A percentile compares a stretch with the other conserved stretches of the same genome.
These are phyloP conservation scores for Scenedesmus sp. DNA, from an alignment of 163 green algal species.

Conservation along the genomic window DNA sequence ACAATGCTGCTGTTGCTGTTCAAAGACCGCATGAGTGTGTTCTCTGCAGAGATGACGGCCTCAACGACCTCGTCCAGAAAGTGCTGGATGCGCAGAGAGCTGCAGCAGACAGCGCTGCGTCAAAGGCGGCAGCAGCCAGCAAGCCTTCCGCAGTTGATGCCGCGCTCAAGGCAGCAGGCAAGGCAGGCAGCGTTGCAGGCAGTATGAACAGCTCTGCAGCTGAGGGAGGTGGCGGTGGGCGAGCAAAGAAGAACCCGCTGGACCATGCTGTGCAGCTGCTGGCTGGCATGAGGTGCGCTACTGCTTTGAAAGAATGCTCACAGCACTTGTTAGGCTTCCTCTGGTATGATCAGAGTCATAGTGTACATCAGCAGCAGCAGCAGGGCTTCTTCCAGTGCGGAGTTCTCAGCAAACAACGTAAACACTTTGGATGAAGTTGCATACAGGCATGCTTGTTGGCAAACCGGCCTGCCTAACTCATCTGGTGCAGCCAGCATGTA, in stretches of 20 bases:
- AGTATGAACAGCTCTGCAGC: background rate
- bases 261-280: conserved; percentile 47
- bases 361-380: no score
- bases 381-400: no score
- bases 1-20: no score
- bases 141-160: conserved; percentile 6
- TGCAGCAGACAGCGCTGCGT: background rate
- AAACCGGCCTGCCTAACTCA: no score
- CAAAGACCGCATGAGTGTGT: no score
- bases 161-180: background rate
- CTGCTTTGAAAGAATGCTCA: no score
- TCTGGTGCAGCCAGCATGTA: background rate
- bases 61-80: background rate
- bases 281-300: background rate
- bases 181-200: background rate
- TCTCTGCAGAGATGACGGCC: conserved; percentile 30
- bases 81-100: background rate
- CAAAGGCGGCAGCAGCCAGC: background rate
- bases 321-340: background rate
- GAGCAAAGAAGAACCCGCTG: background rate
- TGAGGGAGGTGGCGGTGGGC: background rate
- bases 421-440: no score
- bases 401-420: no score
- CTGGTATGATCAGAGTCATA: no score
- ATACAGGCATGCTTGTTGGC: no score